Base-by-base conservation (phyloP, 2,329 filamentous ascomycete species). In the Colletotrichum sp. region DNA sequence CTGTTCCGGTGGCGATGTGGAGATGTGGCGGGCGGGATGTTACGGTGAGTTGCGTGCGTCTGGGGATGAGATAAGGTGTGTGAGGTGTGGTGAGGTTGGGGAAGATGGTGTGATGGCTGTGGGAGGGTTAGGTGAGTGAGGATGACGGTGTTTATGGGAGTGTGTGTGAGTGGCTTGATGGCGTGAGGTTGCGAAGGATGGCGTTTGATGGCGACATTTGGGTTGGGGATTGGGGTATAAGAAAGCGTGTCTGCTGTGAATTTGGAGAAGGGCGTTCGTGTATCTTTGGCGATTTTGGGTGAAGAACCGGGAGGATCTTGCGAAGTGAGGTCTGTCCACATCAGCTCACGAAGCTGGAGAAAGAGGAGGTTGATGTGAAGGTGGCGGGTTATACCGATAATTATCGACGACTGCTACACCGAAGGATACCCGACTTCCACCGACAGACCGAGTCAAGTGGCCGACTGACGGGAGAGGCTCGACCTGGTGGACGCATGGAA, bases 361-460 rank as follows among this genome's bases (percentile, higher is more conserved):
- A 48, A 48, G n/a, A 48, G 43, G n/a, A 48, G n/a, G 34, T 0
- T n/a, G n/a, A 5, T 36, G 0, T 36, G 15, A 16, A 36, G 7
- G 15, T 3, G 34, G 2, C 7, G 1, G 34, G 34, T 4, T 8
- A 16, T 3, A 16, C 5, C 15, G 34, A 36, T 16, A 16, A 3
- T 4, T 36, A 36, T 16, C 18, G 43, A 48, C 43, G 43, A 21
- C 43, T 13, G 1, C 12, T 21, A 48, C 43, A 21, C 2, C 10
- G 6, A 0, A 8, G 2, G 43, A 48, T 1, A 2, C 43, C 43
- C 43, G 43, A 48, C 6, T 21, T 48, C 13, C n/a, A 48, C 21
- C 3, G 43, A 48, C n/a, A 13, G 43, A 4, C 12, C 0, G 43
- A 43, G 5, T 21, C 43, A 12, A 10, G 1, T 2, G 38, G 2